Evolutionary conservation across 345 rosid species (phyloP).

Genomic region (Tarenaya hassleriana): DNA sequence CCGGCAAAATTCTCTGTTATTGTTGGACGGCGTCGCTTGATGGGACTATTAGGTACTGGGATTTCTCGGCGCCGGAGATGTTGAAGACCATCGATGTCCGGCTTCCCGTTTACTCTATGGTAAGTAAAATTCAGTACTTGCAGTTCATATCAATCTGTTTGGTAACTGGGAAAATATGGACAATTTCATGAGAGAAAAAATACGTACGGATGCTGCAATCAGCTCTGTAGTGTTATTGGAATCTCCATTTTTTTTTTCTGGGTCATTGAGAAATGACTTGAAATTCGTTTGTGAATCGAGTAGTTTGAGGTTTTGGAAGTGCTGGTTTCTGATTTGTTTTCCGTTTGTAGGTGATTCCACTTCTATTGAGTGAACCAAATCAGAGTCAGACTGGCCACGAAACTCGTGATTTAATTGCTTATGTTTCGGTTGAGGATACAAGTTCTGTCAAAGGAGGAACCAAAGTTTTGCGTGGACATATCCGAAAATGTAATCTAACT

Average conservation of each 20-base stretch:
- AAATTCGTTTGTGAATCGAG: background rate
- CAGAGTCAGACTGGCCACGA: conserved; percentile 31
- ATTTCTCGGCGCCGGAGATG: conserved; percentile 68
- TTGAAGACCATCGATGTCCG: conserved; percentile 56
- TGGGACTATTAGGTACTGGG: conserved; percentile 89
- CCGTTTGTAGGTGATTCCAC: conserved; percentile 70
- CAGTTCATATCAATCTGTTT: background rate
- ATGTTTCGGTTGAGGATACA: conserved; percentile 49
- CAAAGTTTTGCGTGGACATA: conserved; percentile 41
- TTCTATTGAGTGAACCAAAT: conserved; percentile 36
- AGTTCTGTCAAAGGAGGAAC: conserved; percentile 28
- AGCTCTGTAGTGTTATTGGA: no score
- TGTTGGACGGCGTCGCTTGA: conserved; percentile 97
- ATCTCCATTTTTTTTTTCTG: no score
- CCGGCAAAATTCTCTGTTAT: conserved; percentile 46
- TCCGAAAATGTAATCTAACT: conserved; percentile 67
- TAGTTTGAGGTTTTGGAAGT: background rate
- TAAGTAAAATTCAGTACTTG: conserved; percentile 2
- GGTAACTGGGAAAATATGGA: no score
- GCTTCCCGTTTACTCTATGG: conserved; percentile 75
- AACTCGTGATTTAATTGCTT: conserved; percentile 45
- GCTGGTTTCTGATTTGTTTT: conserved; percentile 3
- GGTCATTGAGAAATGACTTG: no score
- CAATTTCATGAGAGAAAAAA: no score
- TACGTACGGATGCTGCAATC: no score